Conservation (phyloP, 2,329 filamentous ascomycete genomes). For the Teratosphaeria pseudoeucalypti region DNA sequence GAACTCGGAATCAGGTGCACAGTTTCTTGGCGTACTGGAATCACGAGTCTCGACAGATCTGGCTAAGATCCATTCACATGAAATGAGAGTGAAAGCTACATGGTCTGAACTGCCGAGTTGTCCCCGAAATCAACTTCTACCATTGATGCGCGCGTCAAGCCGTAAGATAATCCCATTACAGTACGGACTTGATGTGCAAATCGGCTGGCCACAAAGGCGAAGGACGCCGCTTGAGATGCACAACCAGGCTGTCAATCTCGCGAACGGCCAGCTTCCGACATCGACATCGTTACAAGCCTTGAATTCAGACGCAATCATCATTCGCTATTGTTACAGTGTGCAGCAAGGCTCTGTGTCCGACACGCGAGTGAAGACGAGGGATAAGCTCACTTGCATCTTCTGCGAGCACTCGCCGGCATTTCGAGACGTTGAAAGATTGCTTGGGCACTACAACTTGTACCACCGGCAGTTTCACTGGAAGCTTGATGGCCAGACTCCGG, state of each 20-base stretch:
- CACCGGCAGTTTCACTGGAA: constrained; percentile 29
- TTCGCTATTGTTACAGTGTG: constrained; percentile 17
- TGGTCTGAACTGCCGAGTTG: constrained; percentile 24
- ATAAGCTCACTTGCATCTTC: constrained; percentile 17
- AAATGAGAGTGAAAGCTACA: constrained; percentile 15
- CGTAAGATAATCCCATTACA: constrained; percentile 9
- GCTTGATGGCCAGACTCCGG: constrained; percentile 19
- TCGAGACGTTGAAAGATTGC: constrained; percentile 20
- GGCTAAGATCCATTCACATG: constrained; percentile 4
- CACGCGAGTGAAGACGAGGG: constrained; percentile 1
- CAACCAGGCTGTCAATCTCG: constrained; percentile 8
- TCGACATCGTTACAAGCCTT: background rate
- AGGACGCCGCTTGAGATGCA: constrained; percentile 14
- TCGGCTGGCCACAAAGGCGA: constrained; percentile 18
- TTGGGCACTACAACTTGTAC: constrained; percentile 24
- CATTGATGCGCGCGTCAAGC: constrained; percentile 12
- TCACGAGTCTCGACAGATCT: constrained; percentile 3
- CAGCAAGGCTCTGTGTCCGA: constrained; percentile 1
- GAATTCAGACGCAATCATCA: background rate
- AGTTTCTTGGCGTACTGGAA: constrained; percentile 20
- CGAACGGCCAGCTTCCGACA: background rate
- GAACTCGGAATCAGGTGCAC: constrained; percentile 19
- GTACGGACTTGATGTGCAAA: constrained; percentile 16
- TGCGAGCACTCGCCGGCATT: constrained; percentile 12
- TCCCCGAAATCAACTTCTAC: constrained; percentile 11